These are phyloP conservation scores for Pyrenophora tritici-repentis DNA, from an alignment of 2,329 filamentous ascomycete genomes.

Conservation along the genomic window DNA sequence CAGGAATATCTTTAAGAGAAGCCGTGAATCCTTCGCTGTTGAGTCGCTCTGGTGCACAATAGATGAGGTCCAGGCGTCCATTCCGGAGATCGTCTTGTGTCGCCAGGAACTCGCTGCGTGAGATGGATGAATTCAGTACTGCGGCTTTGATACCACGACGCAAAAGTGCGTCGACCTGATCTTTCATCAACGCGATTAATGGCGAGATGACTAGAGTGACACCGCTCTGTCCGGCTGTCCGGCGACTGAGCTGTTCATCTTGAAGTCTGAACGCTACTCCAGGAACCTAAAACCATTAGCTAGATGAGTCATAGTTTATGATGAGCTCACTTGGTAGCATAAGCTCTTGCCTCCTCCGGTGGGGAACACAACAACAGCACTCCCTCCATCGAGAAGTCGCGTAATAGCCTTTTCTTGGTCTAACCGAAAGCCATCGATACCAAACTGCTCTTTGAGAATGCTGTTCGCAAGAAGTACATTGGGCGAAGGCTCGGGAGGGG, in stretches of 20 bases:
- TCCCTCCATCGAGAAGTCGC: conserved; percentile 51
- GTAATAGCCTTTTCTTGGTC: conserved; percentile 55
- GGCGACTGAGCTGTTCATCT: conserved; percentile 35
- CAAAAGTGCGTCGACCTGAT: conserved; percentile 84
- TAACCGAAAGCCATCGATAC: conserved; percentile 50
- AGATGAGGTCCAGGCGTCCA: conserved; percentile 78
- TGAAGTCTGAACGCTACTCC: conserved; percentile 51
- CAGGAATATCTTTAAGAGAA: conserved; percentile 68
- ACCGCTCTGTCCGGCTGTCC: conserved; percentile 67
- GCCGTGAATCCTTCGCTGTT: conserved; percentile 72
- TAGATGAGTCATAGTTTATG: no score
- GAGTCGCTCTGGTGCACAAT: conserved; percentile 95
- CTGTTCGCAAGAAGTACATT: conserved; percentile 35
- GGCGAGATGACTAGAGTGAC: conserved; percentile 92
- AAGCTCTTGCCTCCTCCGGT: conserved; percentile 95
- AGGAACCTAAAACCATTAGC: conserved; percentile 34
- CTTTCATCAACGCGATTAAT: conserved; percentile 91
- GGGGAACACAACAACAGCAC: conserved; percentile 66
- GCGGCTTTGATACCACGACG: conserved; percentile 74
- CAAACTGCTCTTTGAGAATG: conserved; percentile 50
- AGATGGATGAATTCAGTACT: conserved; percentile 70
- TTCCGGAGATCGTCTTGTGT: conserved; percentile 66
- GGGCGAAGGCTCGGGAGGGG: background rate
- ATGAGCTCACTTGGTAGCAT: conserved; percentile 76
- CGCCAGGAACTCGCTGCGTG: conserved; percentile 61